phyloP scores from a whole-genome alignment of 371 early-diverging fungal genomes.

The Mucor plumbeus region DNA sequence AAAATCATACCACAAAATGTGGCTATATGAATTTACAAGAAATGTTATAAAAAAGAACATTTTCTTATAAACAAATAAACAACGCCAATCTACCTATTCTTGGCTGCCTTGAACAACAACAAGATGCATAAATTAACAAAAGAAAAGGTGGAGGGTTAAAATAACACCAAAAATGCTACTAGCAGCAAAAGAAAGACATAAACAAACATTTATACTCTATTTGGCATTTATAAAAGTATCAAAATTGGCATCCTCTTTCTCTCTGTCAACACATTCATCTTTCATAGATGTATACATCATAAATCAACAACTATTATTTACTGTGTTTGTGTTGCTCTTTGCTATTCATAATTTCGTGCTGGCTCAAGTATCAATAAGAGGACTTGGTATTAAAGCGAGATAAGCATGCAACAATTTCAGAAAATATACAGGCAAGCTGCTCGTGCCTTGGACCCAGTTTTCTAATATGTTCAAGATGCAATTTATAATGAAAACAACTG shows the following conservation, averaged over 20 bases:
- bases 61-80: neutral
- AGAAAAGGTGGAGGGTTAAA: neutral
- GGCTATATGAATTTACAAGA: neutral
- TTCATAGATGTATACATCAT: neutral
- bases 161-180: neutral
- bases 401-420: slow-evolving; percentile 1
- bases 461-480: neutral
- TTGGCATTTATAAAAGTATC: neutral
- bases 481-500: neutral
- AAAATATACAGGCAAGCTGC: neutral
- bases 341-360: neutral
- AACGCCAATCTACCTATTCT: neutral
- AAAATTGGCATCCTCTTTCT: neutral
- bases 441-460: neutral
- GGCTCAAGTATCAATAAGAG: neutral
- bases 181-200: neutral
- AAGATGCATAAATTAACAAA: neutral
- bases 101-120: neutral
- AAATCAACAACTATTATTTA: neutral
- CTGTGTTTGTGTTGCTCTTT: neutral
- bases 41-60: neutral
- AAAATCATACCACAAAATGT: neutral
- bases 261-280: neutral
- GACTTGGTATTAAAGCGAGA: neutral
- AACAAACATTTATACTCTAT: too few species aligned